phyloP scores from a whole-genome alignment of 192 early-diverging fungal genomes.

The Borealophlyctis nickersoniae region DNA sequence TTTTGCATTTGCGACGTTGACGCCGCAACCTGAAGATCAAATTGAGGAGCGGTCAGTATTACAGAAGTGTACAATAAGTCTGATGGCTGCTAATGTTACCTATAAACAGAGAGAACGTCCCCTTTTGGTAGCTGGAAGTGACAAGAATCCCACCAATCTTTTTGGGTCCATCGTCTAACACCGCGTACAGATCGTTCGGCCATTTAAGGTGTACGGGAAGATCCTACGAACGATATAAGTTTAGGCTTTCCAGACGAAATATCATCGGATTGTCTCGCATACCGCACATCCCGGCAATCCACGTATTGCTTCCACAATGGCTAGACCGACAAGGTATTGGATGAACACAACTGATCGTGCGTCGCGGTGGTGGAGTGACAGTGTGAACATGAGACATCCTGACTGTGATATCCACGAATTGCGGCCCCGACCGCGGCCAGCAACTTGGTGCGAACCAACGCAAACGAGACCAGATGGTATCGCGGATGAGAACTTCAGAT shows the following conservation, averaged over 20 bases:
- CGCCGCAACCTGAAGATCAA: constrained; percentile 63
- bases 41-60: neutral
- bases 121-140: constrained; percentile 68
- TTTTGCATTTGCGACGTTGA: constrained; percentile 79
- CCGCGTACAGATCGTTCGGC: constrained; percentile 96
- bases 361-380: constrained; percentile 72
- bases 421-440: constrained; percentile 74
- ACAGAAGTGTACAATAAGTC: neutral
- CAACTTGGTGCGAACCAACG: constrained; percentile 74
- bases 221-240: constrained; percentile 46
- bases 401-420: constrained; percentile 94
- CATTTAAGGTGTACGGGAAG: constrained; percentile 89
- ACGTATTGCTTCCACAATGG: constrained; percentile 76
- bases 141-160: constrained; percentile 93
- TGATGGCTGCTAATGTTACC: constrained; percentile 43
- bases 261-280: neutral
- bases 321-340: constrained; percentile 89
- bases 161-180: constrained; percentile 24
- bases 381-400: constrained; percentile 86
- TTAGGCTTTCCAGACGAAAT: too few relatives aligned
- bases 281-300: constrained; percentile 65
- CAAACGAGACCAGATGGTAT: constrained; percentile 79
- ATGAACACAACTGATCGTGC: constrained; percentile 76
- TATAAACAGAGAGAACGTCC: constrained; percentile 76
- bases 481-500: constrained; percentile 59